Percentiles rank a stretch among this genome's conserved stretches.
Conservation (phyloP, 2,329 filamentous ascomycete genomes). For the Lasiodiplodia sp. region DNA sequence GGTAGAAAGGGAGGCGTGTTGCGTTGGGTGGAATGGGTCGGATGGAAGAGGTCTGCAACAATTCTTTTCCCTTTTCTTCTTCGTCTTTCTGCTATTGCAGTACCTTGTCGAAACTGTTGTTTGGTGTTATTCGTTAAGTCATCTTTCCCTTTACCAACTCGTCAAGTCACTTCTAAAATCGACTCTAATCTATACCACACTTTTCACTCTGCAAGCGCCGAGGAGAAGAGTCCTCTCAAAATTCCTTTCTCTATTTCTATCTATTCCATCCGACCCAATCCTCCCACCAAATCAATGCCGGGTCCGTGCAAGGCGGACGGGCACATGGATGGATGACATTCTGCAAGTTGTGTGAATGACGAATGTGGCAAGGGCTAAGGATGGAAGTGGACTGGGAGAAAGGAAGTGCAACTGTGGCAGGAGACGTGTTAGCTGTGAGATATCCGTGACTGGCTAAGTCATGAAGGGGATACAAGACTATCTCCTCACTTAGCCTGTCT, state of each 20-base stretch:
- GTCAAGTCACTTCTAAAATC: conserved; percentile 18
- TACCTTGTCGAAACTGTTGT: neutral
- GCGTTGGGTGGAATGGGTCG: conserved; percentile 11
- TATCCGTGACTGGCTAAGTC: neutral
- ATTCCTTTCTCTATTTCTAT: neutral
- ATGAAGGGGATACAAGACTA: neutral
- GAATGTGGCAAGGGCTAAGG: neutral
- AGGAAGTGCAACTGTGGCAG: neutral
- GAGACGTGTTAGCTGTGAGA: neutral
- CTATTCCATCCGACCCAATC: neutral
- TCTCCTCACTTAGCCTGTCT: neutral
- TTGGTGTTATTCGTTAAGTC: conserved; percentile 10
- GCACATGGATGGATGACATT: neutral
- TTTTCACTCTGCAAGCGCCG: conserved; percentile 9
- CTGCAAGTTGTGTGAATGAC: neutral
- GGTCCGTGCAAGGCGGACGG: neutral
- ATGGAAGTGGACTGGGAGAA: neutral
- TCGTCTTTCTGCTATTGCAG: neutral
- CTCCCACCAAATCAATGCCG: neutral
- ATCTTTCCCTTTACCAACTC: conserved; percentile 1
- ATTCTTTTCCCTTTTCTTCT: neutral
- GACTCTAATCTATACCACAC: conserved; percentile 25
- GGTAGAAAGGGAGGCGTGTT: conserved; percentile 17
- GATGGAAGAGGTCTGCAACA: conserved; percentile 15
- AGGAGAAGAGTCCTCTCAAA: neutral